A percentile compares a stretch with the other conserved stretches of the same genome.
Conservation (phyloP, 1,284 basidiomycete genomes). For the Leucoagaricus sp. region DNA sequence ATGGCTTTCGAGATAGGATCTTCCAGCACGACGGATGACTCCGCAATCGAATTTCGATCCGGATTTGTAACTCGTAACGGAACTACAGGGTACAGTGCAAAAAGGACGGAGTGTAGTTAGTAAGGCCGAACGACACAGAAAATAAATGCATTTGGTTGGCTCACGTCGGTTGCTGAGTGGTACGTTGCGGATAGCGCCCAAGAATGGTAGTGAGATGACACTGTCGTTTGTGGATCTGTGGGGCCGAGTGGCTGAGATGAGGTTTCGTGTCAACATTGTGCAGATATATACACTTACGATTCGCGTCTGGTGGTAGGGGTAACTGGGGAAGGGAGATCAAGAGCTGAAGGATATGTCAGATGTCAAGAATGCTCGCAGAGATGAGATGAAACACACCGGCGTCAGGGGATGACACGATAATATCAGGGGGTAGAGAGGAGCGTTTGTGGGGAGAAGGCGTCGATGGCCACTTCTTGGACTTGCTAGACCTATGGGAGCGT, state of each 20-base stretch:
- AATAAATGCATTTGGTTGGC: conserved; percentile 19
- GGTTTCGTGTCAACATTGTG: conserved; percentile 6
- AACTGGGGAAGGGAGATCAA: conserved; percentile 9
- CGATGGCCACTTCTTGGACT: conserved; percentile 17
- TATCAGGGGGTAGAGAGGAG: conserved; percentile 19
- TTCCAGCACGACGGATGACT: conserved; percentile 3
- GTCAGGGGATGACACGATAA: conserved; percentile 19
- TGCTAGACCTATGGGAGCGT: conserved; percentile 14
- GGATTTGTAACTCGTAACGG: conserved; percentile 8
- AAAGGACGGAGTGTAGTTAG: conserved; percentile 18
- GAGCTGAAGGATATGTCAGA: not conserved
- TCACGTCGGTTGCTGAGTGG: conserved; percentile 43
- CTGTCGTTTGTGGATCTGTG: conserved; percentile 41
- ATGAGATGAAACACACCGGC: conserved; percentile 4
- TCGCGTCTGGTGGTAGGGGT: conserved; percentile 20
- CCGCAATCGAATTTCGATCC: conserved; percentile 4
- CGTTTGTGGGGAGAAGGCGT: conserved; percentile 11
- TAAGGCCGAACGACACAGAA: conserved; percentile 2
- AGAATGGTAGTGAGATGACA: conserved; percentile 44
- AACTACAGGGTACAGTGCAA: not conserved
- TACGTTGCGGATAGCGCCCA: conserved; percentile 43
- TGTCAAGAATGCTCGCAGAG: not conserved
- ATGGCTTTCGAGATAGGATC: not conserved
- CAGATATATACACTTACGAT: conserved; percentile 23
- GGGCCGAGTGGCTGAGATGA: conserved; percentile 1